Evolutionary conservation across 176 grass and related monocot genomes (phyloP), one percentile per base, ranked within the genome.

Genomic region (Triticum monococcum): DNA sequence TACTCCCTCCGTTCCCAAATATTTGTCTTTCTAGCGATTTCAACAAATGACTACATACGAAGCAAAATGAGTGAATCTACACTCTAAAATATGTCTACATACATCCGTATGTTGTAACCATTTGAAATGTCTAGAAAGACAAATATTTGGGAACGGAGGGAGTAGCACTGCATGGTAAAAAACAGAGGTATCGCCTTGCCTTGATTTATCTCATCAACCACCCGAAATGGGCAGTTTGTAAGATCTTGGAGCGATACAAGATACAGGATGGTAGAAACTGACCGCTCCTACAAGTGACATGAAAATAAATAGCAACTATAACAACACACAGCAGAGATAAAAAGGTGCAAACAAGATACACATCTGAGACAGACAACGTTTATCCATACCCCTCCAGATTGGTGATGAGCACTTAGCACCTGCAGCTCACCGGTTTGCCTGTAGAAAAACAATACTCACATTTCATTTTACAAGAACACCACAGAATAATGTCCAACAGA

Each of bases 181-280:
- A 17, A 66, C 11, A 64, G 22, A 36, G 37, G 70, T 16, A 14
- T 69, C 25, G 22, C 1, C 72, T 81, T 87, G 85, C 96, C 96
- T 96, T 98, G 96, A 73, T 98, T 98, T 89, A 98, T 98, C 84
- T 98, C 96, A 78, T 98, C 96, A 33, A 98, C 96, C 57, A 98
- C 96, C 57, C 94, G 85, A 76, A 96, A 98, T 23, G 97, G 94
- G 78, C 94, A 96, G 78, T 91, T 96, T 13, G 96, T 98, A 48
- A 98, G 90, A 90, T 98, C 96, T 95, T 98, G 93, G 89, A 96
- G 86, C 65, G 96, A 98, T 62, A 98, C 96, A 22, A 98, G 88
- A 84, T 96, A 98, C 69, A 98, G 83, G 80, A 98, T 98, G 28
- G 96, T 98, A 26, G 96, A 98, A 65, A 98, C 93, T 8, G 96